Evolutionary conservation across 495 filamentous ascomycete genomes (phyloP).

Genomic region (Neurospora terricola): DNA sequence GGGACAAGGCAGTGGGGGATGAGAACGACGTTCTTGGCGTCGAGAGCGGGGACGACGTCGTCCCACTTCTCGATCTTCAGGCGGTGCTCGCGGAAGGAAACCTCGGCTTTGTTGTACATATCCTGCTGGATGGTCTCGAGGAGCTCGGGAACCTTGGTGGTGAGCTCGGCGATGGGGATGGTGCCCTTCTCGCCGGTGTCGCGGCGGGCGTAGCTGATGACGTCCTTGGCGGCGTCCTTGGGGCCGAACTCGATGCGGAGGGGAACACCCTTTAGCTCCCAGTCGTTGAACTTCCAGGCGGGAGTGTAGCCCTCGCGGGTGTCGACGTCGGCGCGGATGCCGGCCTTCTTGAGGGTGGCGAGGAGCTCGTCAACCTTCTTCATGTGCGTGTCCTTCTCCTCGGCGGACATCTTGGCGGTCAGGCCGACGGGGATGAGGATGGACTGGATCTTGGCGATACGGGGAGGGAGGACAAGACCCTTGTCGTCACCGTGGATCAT

Average conservation of each 20-base stretch:
- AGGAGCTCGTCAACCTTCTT: conserved; percentile 60
- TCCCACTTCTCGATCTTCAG: conserved; percentile 78
- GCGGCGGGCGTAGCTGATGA: conserved; percentile 75
- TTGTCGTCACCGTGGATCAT: conserved; percentile 95
- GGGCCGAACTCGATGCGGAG: conserved; percentile 91
- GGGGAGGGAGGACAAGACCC: conserved; percentile 83
- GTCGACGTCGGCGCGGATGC: conserved; percentile 65
- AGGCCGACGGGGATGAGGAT: conserved; percentile 91
- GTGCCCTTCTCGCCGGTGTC: conserved; percentile 75
- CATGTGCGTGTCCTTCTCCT: conserved; percentile 62
- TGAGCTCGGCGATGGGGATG: conserved; percentile 62
- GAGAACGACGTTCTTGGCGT: conserved; percentile 81
- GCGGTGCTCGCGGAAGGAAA: conserved; percentile 65
- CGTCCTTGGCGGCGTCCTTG: conserved; percentile 75
- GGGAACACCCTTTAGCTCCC: conserved; percentile 90
- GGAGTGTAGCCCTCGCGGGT: conserved; percentile 79
- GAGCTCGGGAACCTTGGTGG: conserved; percentile 59
- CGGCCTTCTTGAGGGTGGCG: conserved; percentile 50
- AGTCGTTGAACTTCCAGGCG: conserved; percentile 96
- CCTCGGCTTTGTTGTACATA: conserved; percentile 74
- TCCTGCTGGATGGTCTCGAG: conserved; percentile 83
- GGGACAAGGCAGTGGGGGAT: conserved; percentile 75
- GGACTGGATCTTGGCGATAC: conserved; percentile 73
- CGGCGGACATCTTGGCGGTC: conserved; percentile 70
- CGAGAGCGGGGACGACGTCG: conserved; percentile 72